Evolutionary conservation across 305 asterid species (phyloP).

Genomic region (Petunia hybrid): DNA sequence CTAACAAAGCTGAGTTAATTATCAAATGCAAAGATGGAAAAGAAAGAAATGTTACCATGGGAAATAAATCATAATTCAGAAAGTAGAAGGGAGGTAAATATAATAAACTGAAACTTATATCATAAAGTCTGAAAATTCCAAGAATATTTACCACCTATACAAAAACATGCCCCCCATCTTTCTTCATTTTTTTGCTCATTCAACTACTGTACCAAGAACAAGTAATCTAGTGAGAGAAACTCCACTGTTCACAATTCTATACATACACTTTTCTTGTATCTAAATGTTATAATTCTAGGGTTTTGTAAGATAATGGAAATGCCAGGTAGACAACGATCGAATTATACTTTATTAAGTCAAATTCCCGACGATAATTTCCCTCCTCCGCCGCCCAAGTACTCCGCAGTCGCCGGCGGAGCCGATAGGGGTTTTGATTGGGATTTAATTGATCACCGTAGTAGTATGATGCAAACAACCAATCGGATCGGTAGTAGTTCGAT

Average conservation of each 20-base stretch:
- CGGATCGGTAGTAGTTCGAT: constrained; percentile 60
- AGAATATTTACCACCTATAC: constrained; percentile 39
- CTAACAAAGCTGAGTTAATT: not conserved
- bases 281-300: constrained; percentile 36
- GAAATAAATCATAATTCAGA: not conserved
- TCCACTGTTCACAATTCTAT: constrained; percentile 1
- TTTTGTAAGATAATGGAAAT: constrained; percentile 65
- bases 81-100: not conserved
- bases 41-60: not conserved
- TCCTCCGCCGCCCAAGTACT: constrained; percentile 52
- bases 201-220: constrained; percentile 28
- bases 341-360: constrained; percentile 71
- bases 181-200: constrained; percentile 29
- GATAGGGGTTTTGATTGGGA: constrained; percentile 76
- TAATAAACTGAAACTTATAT: not conserved
- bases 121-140: constrained; percentile 28
- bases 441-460: constrained; percentile 56
- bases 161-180: constrained; percentile 33
- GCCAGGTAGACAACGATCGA: constrained; percentile 80
- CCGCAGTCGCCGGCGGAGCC: constrained; percentile 47
- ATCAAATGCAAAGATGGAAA: not conserved
- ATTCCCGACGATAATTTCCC: constrained; percentile 68
- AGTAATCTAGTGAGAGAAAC: constrained; percentile 24
- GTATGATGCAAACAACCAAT: constrained; percentile 58
- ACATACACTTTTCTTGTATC: no score